Evolutionary conservation across 768 basidiomycete genomes (phyloP).

Genomic region (Leucocoprinus sp.): DNA sequence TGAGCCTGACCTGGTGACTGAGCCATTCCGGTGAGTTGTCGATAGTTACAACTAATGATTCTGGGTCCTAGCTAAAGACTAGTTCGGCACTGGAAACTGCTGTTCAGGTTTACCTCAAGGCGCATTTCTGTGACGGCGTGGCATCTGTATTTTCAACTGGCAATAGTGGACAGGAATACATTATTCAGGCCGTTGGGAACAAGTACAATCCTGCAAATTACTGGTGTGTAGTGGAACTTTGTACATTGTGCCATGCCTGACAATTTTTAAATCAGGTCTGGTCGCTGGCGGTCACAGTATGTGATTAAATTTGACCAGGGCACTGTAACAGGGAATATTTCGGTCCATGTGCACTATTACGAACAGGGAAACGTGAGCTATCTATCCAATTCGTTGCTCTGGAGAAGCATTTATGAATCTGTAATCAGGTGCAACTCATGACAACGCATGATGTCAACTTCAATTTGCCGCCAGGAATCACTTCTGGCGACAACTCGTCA

Average conservation of each 20-base stretch:
- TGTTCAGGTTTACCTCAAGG: slow-evolving; percentile 56
- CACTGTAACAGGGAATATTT: slow-evolving; percentile 61
- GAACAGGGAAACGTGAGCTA: slow-evolving; percentile 86
- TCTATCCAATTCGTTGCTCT: not conserved
- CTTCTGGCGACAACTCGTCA: slow-evolving; percentile 41
- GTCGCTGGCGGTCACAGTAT: slow-evolving; percentile 91
- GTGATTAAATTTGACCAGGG: slow-evolving; percentile 57
- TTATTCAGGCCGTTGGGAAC: slow-evolving; percentile 85
- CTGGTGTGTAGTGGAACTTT: slow-evolving; percentile 47
- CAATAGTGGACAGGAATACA: slow-evolving; percentile 39
- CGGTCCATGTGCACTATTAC: slow-evolving; percentile 91
- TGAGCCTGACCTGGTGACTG: slow-evolving; percentile 55
- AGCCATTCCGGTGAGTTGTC: slow-evolving; percentile 62
- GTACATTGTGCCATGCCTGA: not conserved
- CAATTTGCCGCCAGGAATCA: slow-evolving; percentile 49
- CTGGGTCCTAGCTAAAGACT: not conserved
- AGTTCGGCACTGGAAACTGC: slow-evolving; percentile 69
- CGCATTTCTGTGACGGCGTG: slow-evolving; percentile 82
- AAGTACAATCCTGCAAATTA: slow-evolving; percentile 92
- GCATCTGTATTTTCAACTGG: slow-evolving; percentile 59
- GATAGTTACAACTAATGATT: not conserved
- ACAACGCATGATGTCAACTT: slow-evolving; percentile 65
- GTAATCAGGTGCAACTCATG: slow-evolving; percentile 75
- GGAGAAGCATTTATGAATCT: not conserved
- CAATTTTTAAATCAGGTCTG: slow-evolving; percentile 52